Percentiles rank a stretch among this genome's conserved stretches.
Conservation (phyloP, 2,329 filamentous ascomycete species). For the Cucurbitaria berberidis region DNA sequence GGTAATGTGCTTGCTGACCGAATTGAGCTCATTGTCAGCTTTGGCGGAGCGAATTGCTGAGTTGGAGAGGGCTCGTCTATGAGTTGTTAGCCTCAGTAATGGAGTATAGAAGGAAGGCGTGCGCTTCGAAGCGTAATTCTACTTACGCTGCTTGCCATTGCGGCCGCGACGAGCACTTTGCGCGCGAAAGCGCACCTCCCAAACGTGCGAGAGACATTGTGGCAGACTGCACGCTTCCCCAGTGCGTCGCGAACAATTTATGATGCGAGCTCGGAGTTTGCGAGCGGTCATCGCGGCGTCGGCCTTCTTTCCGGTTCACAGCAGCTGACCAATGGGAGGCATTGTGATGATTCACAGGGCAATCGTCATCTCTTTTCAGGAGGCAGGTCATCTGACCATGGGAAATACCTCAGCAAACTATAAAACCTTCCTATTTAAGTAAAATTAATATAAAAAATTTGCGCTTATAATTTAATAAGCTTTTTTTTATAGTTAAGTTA, state of each 20-base stretch:
- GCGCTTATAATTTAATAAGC: no score
- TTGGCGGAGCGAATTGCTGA: slow-evolving; percentile 37
- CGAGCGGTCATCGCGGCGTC: slow-evolving; percentile 25
- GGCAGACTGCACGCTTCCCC: slow-evolving; percentile 27
- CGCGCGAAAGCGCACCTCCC: slow-evolving; percentile 42
- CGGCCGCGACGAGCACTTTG: slow-evolving; percentile 35
- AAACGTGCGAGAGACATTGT: slow-evolving; percentile 46
- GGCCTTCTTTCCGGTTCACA: slow-evolving; percentile 12
- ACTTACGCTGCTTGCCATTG: slow-evolving; percentile 45
- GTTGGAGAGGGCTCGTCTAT: slow-evolving; percentile 45
- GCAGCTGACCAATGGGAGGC: slow-evolving; percentile 28
- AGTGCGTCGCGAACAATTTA: slow-evolving; percentile 33
- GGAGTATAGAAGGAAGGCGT: neutral
- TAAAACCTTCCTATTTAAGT: no score
- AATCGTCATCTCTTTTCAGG: no score
- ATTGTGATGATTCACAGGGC: slow-evolving; percentile 17
- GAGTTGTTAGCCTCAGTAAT: slow-evolving; percentile 20
- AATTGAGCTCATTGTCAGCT: slow-evolving; percentile 65
- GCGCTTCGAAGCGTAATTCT: neutral
- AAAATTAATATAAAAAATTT: no score
- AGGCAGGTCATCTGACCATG: no score
- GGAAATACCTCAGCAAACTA: no score
- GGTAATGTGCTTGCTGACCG: slow-evolving; percentile 82
- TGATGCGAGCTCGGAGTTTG: slow-evolving; percentile 28
- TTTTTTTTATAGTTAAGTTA: no score